Conservation (phyloP, 2,329 filamentous ascomycete genomes). For the Talaromyces marneffei region DNA sequence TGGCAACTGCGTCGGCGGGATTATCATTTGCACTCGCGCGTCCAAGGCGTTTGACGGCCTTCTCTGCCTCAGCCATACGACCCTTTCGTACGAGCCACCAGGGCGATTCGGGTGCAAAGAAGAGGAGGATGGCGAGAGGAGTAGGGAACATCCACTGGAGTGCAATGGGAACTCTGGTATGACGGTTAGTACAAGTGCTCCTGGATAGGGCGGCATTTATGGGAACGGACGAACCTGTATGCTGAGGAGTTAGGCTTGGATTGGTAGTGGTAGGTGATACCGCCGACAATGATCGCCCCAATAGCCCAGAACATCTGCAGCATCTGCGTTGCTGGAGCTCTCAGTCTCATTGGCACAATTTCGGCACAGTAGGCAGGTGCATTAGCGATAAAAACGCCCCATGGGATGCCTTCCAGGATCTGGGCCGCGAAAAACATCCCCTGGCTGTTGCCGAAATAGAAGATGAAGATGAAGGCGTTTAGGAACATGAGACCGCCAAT, state of each 20-base stretch:
- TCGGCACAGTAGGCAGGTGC: conserved; percentile 58
- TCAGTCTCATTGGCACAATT: conserved; percentile 54
- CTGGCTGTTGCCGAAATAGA: conserved; percentile 43
- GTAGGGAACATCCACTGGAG: conserved; percentile 57
- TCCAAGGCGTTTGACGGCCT: conserved; percentile 48
- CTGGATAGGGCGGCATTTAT: conserved; percentile 19
- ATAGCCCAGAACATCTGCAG: conserved; percentile 63
- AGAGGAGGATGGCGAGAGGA: conserved; percentile 49
- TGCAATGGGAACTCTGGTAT: conserved; percentile 47
- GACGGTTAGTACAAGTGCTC: conserved; percentile 29
- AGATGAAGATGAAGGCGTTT: conserved; percentile 49
- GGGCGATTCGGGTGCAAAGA: conserved; percentile 44
- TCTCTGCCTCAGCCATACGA: conserved; percentile 38
- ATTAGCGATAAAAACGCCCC: conserved; percentile 63
- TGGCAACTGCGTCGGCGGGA: conserved; percentile 46
- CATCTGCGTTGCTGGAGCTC: conserved; percentile 56
- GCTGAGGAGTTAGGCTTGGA: conserved; percentile 25
- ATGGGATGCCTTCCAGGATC: conserved; percentile 57
- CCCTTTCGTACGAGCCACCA: conserved; percentile 53
- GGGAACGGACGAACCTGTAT: conserved; percentile 39
- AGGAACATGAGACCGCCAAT: conserved; percentile 49
- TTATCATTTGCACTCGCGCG: conserved; percentile 35
- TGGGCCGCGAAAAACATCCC: conserved; percentile 49
- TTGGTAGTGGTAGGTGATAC: conserved; percentile 52
- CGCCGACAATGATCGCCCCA: conserved; percentile 56